Evolutionary conservation across 495 filamentous ascomycete genomes (phyloP).

Genomic region (Aspergillus funiculosus): DNA sequence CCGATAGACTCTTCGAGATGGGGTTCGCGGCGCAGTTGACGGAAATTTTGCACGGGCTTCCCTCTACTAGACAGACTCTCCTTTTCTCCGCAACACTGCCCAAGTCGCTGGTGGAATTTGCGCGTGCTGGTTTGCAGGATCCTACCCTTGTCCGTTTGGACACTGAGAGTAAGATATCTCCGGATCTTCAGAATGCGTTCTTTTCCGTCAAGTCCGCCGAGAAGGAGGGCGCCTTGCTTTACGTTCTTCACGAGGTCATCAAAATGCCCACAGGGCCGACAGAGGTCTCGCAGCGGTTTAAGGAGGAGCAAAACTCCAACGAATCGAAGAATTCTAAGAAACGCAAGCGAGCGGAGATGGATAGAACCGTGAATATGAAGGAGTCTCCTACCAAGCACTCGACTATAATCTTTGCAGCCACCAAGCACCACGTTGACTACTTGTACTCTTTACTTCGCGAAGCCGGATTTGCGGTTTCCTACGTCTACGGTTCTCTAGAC

Average conservation of each 20-base stretch:
- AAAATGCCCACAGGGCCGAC: constrained; percentile 81
- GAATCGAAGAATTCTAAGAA: constrained; percentile 55
- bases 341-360: constrained; percentile 54
- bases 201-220: constrained; percentile 88
- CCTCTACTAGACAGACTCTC: constrained; percentile 76
- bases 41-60: constrained; percentile 87
- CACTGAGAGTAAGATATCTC: constrained; percentile 90
- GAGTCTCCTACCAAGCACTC: constrained; percentile 58
- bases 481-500: constrained; percentile 88
- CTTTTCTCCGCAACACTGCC: constrained; percentile 94
- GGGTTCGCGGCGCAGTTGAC: constrained; percentile 89
- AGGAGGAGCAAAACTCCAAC: constrained; percentile 29
- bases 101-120: constrained; percentile 90
- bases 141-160: constrained; percentile 83
- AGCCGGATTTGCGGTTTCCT: constrained; percentile 81
- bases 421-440: constrained; percentile 98
- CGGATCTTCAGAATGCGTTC: constrained; percentile 87
- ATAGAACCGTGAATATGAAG: constrained; percentile 28
- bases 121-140: constrained; percentile 85
- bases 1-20: constrained; percentile 96
- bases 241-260: constrained; percentile 85
- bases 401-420: constrained; percentile 89
- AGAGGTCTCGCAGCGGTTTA: constrained; percentile 39
- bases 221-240: constrained; percentile 85
- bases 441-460: constrained; percentile 63